Evolutionary conservation across 2,329 filamentous ascomycete genomes (phyloP).

Genomic region (Fusarium vanettenii): DNA sequence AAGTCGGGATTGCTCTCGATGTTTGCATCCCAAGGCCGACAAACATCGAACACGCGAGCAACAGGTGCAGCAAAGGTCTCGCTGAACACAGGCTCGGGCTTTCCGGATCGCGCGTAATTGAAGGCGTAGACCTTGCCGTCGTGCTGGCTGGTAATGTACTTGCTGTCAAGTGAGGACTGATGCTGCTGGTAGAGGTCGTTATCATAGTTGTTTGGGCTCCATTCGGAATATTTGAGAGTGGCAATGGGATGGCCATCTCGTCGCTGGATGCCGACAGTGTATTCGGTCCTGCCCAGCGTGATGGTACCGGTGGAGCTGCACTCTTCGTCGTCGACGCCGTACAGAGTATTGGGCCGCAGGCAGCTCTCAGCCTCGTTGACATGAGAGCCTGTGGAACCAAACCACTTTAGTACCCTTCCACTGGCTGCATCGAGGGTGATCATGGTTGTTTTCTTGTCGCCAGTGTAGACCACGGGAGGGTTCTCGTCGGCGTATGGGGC

Average conservation of each 20-base stretch:
- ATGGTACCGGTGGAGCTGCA: slow-evolving; percentile 85
- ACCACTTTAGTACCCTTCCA: slow-evolving; percentile 84
- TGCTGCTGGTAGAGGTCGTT: slow-evolving; percentile 89
- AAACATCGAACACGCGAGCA: slow-evolving; percentile 89
- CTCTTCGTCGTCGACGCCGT: slow-evolving; percentile 76
- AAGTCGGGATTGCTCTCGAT: slow-evolving; percentile 77
- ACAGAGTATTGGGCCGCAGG: slow-evolving; percentile 73
- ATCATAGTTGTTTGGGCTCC: slow-evolving; percentile 92
- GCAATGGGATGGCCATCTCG: slow-evolving; percentile 82
- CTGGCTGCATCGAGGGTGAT: slow-evolving; percentile 90
- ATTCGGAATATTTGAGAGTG: slow-evolving; percentile 92
- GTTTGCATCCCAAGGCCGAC: slow-evolving; percentile 75
- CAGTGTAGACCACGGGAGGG: slow-evolving; percentile 86
- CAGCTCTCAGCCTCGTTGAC: slow-evolving; percentile 81
- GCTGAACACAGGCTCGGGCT: slow-evolving; percentile 69
- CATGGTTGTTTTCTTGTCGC: slow-evolving; percentile 89
- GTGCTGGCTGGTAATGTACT: slow-evolving; percentile 88
- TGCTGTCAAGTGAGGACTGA: slow-evolving; percentile 81
- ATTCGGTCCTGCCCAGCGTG: slow-evolving; percentile 87
- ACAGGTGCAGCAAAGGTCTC: slow-evolving; percentile 81
- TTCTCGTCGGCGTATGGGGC: slow-evolving; percentile 81
- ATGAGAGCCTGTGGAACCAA: slow-evolving; percentile 78
- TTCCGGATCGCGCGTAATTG: slow-evolving; percentile 69
- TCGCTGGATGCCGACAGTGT: slow-evolving; percentile 87
- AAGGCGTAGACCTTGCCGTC: slow-evolving; percentile 88